A percentile compares a stretch with the other conserved stretches of the same genome.
phyloP scores from a whole-genome alignment of 148 eudicot species.

The Agrostemma githago region DNA sequence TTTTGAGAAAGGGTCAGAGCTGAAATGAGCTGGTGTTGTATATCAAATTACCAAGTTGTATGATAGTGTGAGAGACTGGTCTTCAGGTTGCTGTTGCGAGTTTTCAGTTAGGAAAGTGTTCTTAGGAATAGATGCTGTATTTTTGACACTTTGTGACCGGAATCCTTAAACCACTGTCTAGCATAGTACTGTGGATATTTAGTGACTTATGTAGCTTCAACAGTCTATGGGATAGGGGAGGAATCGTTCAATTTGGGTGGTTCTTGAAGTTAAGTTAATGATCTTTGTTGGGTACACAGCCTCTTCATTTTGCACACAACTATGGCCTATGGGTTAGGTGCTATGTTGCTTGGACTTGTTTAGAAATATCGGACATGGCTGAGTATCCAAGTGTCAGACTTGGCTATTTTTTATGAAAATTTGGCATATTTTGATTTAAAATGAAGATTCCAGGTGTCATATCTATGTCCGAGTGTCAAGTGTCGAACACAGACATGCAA shows the following conservation, averaged over 20 bases:
- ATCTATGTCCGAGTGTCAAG: too few relatives aligned
- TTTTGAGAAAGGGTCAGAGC: not conserved
- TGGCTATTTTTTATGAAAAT: too few relatives aligned
- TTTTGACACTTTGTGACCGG: not conserved
- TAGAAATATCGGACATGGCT: too few relatives aligned
- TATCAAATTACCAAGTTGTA: not conserved
- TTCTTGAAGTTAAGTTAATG: conserved; percentile 2
- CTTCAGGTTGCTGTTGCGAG: not conserved
- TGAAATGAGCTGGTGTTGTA: not conserved
- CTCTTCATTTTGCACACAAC: too few relatives aligned
- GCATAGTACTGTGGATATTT: not conserved
- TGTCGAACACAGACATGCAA: too few relatives aligned
- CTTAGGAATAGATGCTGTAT: not conserved
- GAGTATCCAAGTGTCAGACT: too few relatives aligned
- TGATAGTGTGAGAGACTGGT: not conserved
- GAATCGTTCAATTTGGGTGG: not conserved
- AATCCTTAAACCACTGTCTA: not conserved
- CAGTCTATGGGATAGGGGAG: not conserved
- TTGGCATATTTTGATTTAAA: too few relatives aligned
- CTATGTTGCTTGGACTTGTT: too few relatives aligned
- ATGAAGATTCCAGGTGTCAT: too few relatives aligned
- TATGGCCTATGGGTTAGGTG: too few relatives aligned
- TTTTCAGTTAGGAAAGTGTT: not conserved
- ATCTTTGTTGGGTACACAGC: too few relatives aligned
- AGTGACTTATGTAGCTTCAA: not conserved